Evolutionary conservation across 2,329 filamentous ascomycete genomes (phyloP), one percentile per base, ranked within the genome.

Genomic region (Paracoccidioides lutzii): DNA sequence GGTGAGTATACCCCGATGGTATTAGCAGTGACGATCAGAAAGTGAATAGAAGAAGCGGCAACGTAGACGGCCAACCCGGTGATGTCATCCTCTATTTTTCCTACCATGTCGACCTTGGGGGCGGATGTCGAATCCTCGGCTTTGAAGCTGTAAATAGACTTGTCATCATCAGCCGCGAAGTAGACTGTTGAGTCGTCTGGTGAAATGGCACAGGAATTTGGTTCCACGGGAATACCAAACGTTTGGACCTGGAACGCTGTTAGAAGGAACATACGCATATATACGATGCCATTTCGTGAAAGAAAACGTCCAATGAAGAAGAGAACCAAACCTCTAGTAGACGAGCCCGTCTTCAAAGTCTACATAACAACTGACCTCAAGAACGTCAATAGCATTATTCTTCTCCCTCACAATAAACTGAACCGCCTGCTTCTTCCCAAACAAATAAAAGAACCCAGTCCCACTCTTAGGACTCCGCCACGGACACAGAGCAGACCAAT

Each of bases 401-500:
- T 38, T 59, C 28, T 64, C 58, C 5, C 71, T 66, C 4, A 76
- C 49, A 0, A 77, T 64, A 10, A 73, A 67, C 28, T 76, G 68
- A 9, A 71, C 63, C 1, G 64, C 70, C 42, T 71, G 61, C 0
- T 59, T 64, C 61, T 77, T 77, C 4, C 75, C 75, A 55, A 77
- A 76, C 9, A 77, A 60, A 58, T 70, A 77, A 3, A 77, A 52
- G 55, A 77, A 77, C 38, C 72, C 66, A 44, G 74, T 71, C 1
- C 69, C 70, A 15, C 68, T 72, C 15, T 61, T 38, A 22, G 35
- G 61, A 53, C 70, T 74, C 58, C 67, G 72, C 75, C 73, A 77
- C 8, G 67, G 63, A 60, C 76, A 78, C 4, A 77, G 59, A 0
- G 75, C 70, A 12, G 75, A 76, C 73, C 75, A 77, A 59, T 77